Evolutionary conservation across 805 yeast species (phyloP).

Genomic region (Teunomyces pallodes): DNA sequence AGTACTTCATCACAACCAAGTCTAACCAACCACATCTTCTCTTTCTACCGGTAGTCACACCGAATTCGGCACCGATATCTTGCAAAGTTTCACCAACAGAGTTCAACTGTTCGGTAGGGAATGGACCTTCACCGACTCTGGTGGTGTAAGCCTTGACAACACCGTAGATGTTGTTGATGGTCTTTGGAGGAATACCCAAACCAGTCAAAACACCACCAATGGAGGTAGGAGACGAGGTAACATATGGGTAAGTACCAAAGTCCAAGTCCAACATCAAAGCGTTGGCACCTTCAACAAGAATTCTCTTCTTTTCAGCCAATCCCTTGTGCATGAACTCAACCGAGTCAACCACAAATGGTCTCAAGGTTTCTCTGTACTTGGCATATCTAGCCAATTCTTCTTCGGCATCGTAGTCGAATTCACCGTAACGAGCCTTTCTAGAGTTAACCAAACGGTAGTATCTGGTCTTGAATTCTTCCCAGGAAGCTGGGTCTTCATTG

Average conservation of each 20-base stretch:
- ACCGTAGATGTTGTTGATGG: conserved; percentile 80
- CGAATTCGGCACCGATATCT: conserved; percentile 89
- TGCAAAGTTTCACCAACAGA: conserved; percentile 84
- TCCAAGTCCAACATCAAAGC: conserved; percentile 97
- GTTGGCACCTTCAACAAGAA: conserved; percentile 95
- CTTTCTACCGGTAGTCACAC: conserved; percentile 98
- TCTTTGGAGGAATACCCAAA: conserved; percentile 89
- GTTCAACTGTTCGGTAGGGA: conserved; percentile 96
- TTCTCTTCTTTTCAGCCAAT: conserved; percentile 71
- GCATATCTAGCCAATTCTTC: conserved; percentile 78
- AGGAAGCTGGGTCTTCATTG: conserved; percentile 82
- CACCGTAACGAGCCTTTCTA: conserved; percentile 88
- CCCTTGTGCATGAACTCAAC: conserved; percentile 82
- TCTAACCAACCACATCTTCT: conserved; percentile 99
- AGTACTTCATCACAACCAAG: conserved; percentile 88
- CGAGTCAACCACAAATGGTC: conserved; percentile 93
- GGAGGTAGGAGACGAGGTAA: conserved; percentile 92
- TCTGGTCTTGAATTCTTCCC: conserved; percentile 84
- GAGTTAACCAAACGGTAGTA: conserved; percentile 76
- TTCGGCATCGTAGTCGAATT: conserved; percentile 81
- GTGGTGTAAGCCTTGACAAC: conserved; percentile 99
- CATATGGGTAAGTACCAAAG: conserved; percentile 97
- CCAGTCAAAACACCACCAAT: conserved; percentile 98
- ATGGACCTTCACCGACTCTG: conserved; percentile 98
- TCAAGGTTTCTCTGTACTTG: conserved; percentile 65